phyloP scores from a whole-genome alignment of 108 stramenopile species.

The Nitzschia sp. region DNA sequence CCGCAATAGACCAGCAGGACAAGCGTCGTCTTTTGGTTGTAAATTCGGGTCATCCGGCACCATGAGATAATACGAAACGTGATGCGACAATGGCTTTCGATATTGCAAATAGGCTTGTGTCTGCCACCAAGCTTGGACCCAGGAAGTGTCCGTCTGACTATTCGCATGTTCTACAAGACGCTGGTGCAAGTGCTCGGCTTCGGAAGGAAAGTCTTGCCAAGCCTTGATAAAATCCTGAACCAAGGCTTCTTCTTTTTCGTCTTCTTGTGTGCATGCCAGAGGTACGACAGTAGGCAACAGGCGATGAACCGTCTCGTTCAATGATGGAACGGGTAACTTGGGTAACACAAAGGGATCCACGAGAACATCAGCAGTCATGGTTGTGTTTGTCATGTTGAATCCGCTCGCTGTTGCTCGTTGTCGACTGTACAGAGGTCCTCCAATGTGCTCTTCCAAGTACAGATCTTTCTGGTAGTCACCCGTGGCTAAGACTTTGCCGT shows the following conservation, averaged over 20 bases:
- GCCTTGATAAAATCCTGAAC: neutral
- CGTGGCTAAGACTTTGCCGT: neutral
- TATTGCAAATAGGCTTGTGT: conserved; percentile 65
- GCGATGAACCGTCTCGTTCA: neutral
- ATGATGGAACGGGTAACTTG: neutral
- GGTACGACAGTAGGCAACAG: neutral
- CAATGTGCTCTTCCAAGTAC: neutral
- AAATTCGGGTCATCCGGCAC: conserved; percentile 66
- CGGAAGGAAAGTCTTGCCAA: neutral
- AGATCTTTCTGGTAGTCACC: neutral
- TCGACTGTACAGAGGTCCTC: neutral
- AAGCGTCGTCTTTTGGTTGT: neutral
- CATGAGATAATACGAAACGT: conserved; percentile 89
- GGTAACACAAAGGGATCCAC: neutral
- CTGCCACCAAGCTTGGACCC: neutral
- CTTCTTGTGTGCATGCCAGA: neutral
- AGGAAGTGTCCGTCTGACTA: neutral
- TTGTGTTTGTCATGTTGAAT: too few species aligned
- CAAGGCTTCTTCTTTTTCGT: neutral
- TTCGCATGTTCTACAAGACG: neutral
- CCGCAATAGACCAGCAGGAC: conserved; percentile 29
- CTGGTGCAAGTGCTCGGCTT: neutral
- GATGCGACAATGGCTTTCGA: conserved; percentile 81
- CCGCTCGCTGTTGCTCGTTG: neutral
- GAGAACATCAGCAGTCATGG: neutral